Evolutionary conservation across 805 yeast genomes (phyloP).

Genomic region (Saturnispora halmiae): DNA sequence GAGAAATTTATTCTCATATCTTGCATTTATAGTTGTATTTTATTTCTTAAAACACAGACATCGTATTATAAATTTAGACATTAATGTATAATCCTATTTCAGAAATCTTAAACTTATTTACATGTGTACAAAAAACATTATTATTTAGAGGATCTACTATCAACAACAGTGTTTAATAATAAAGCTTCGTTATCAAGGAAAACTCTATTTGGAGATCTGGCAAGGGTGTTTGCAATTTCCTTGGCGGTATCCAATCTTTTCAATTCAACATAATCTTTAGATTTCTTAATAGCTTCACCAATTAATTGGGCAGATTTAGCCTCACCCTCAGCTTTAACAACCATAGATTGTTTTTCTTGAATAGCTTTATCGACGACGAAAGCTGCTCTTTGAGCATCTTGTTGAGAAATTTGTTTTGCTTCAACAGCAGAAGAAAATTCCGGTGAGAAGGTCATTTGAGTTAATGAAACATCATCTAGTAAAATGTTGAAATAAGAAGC

Average conservation of each 20-base stretch:
- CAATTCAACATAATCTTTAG: slow-evolving; percentile 90
- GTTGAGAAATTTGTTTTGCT: slow-evolving; percentile 98
- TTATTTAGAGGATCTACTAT: slow-evolving; percentile 48
- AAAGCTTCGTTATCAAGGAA: slow-evolving; percentile 87
- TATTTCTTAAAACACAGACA: not conserved
- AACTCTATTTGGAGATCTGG: slow-evolving; percentile 85
- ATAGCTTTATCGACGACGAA: slow-evolving; percentile 93
- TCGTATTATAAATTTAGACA: too few species aligned
- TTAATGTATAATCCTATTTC: too few species aligned
- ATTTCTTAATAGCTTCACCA: slow-evolving; percentile 98
- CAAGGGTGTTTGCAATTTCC: slow-evolving; percentile 81
- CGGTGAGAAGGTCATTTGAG: slow-evolving; percentile 95
- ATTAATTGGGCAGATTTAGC: slow-evolving; percentile 96
- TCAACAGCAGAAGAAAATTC: slow-evolving; percentile 97
- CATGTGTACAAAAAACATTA: too few species aligned
- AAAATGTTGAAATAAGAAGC: slow-evolving; percentile 81
- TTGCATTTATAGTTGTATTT: slow-evolving; percentile 3
- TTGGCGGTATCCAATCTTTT: slow-evolving; percentile 95
- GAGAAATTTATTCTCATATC: not conserved
- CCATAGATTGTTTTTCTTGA: slow-evolving; percentile 95
- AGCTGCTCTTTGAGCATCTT: slow-evolving; percentile 98
- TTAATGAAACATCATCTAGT: slow-evolving; percentile 92
- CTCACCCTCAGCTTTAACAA: slow-evolving; percentile 97
- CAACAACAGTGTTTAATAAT: slow-evolving; percentile 79
- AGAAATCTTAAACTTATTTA: too few species aligned